phyloP scores from a whole-genome alignment of 2,329 filamentous ascomycete genomes.

The Hypoxylon sp. region DNA sequence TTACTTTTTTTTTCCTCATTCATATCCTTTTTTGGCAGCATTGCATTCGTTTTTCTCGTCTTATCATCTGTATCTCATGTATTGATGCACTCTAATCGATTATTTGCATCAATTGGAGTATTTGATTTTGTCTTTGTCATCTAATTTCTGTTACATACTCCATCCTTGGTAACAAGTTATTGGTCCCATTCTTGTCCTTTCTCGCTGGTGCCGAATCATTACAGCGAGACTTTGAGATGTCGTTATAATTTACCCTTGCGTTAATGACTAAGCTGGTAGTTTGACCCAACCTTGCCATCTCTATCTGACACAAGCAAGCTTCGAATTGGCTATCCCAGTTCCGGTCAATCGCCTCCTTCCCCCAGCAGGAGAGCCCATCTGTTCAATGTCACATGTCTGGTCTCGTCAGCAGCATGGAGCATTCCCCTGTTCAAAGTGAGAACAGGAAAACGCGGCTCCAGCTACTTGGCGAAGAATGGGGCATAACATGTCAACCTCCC shows the following conservation, averaged over 20 bases:
- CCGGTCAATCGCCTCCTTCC: conserved; percentile 9
- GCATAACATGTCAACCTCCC: conserved; percentile 59
- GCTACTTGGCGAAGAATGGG: conserved; percentile 66
- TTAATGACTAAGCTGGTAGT: conserved; percentile 25
- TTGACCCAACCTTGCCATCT: conserved; percentile 13
- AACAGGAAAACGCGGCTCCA: conserved; percentile 65
- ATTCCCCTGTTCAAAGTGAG: conserved; percentile 51
- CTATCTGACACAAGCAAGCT: conserved; percentile 8
- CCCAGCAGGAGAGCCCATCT: conserved; percentile 1
- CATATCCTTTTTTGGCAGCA: conserved; percentile 12
- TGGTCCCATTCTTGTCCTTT: neutral
- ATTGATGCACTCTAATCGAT: conserved; percentile 14
- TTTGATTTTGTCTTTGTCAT: conserved; percentile 16
- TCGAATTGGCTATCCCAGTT: conserved; percentile 1
- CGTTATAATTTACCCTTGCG: conserved; percentile 7
- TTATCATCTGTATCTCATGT: conserved; percentile 10
- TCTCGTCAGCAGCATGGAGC: conserved; percentile 47
- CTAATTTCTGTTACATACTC: conserved; percentile 16
- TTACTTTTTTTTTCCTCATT: conserved; percentile 20
- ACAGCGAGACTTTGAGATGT: conserved; percentile 15
- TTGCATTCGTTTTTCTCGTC: conserved; percentile 31
- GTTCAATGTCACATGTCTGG: conserved; percentile 37
- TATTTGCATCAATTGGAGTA: conserved; percentile 30
- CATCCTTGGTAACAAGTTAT: conserved; percentile 12
- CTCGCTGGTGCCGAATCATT: conserved; percentile 6